Percentiles rank a stretch among this genome's conserved stretches.
Evolutionary conservation across 192 early-diverging fungal genomes (phyloP).

Genomic region (Endogone sp.): DNA sequence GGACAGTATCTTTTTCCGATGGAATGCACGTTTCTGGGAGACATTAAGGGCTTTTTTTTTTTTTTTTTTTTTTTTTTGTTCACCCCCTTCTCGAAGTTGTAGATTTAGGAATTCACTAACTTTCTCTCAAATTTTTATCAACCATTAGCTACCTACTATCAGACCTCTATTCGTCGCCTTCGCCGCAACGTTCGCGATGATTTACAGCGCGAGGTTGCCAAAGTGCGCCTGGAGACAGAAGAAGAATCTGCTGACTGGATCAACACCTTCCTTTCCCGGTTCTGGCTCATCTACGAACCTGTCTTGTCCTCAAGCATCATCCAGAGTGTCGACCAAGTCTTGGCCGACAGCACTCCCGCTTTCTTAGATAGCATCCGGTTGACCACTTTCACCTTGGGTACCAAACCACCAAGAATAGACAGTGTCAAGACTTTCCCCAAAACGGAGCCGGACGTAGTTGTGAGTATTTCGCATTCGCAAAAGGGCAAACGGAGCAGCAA

Average conservation of each 20-base stretch:
- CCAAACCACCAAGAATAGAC: constrained; percentile 70
- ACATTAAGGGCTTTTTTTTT: too few species aligned
- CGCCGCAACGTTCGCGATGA: constrained; percentile 68
- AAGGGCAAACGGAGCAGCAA: too few species aligned
- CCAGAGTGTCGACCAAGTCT: constrained; percentile 64
- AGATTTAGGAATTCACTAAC: too few species aligned
- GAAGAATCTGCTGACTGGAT: constrained; percentile 83
- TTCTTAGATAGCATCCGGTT: constrained; percentile 78
- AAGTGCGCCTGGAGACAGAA: constrained; percentile 40
- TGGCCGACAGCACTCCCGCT: constrained; percentile 70
- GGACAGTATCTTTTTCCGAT: too few species aligned
- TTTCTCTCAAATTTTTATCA: constrained; percentile 4
- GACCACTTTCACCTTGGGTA: constrained; percentile 73
- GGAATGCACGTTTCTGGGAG: too few species aligned
- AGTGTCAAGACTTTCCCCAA: constrained; percentile 68
- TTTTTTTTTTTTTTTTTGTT: too few species aligned
- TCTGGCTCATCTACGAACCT: constrained; percentile 92
- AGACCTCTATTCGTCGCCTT: constrained; percentile 65
- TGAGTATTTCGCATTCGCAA: too few species aligned
- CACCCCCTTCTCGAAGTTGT: too few species aligned
- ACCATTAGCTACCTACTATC: constrained; percentile 59
- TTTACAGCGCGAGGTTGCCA: constrained; percentile 58
- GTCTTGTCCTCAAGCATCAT: constrained; percentile 73
- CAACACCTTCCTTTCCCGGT: constrained; percentile 79
- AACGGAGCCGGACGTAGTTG: constrained; percentile 69